Conservation (phyloP, 495 filamentous ascomycete species). For the Talaromyces borbonicus region DNA sequence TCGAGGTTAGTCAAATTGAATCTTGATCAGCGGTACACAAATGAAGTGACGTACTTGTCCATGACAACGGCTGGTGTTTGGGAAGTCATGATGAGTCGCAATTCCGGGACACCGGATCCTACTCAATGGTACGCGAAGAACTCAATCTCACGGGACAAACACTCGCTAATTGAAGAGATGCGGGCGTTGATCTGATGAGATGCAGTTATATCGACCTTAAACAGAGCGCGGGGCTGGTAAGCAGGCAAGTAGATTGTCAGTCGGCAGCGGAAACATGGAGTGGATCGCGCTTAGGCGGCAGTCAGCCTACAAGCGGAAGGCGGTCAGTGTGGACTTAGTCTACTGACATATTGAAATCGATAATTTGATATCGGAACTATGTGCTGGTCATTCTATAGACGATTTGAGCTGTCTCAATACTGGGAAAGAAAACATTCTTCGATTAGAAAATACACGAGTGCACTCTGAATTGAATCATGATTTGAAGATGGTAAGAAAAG, state of each 20-base stretch:
- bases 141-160: not conserved
- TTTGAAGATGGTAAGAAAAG: no score
- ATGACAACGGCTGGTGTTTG: constrained; percentile 99
- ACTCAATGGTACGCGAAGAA: not conserved
- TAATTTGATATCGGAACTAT: no score
- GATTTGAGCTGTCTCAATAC: no score
- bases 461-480: no score
- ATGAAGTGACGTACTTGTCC: constrained; percentile 80
- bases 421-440: not conserved
- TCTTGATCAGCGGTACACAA: constrained; percentile 8
- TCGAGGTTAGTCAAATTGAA: constrained; percentile 13
- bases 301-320: constrained; percentile 2
- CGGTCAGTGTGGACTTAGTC: not conserved
- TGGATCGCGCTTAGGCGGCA: constrained; percentile 3
- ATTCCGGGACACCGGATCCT: not conserved
- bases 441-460: no score
- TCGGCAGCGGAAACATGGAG: no score
- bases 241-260: not conserved
- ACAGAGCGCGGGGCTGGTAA: constrained; percentile 5
- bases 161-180: not conserved
- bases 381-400: no score
- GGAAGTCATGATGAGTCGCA: constrained; percentile 60
- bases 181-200: not conserved
- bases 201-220: not conserved
- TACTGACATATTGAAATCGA: no score